A percentile compares a stretch with the other conserved stretches of the same genome.
Conservation (phyloP, 768 basidiomycete genomes). For the Mycena haematopus region DNA sequence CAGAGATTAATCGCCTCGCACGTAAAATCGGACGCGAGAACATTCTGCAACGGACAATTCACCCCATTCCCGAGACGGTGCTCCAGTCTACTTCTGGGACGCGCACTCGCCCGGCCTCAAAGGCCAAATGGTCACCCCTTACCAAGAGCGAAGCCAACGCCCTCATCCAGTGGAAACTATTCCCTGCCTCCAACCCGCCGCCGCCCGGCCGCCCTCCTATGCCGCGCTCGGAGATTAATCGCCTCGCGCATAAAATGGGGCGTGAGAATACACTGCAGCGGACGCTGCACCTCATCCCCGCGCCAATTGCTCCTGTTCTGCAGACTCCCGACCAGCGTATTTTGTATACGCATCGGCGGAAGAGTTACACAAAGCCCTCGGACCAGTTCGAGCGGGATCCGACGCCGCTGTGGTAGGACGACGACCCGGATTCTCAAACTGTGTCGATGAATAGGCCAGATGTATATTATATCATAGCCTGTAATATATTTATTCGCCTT, state of each 20-base stretch:
- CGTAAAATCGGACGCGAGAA: not conserved
- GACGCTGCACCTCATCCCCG: not conserved
- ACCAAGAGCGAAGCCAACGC: not conserved
- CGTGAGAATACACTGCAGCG: constrained; percentile 1
- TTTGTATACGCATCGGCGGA: not conserved
- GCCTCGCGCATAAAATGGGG: not conserved
- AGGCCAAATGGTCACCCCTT: not conserved
- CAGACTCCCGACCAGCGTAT: not conserved
- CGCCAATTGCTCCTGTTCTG: not conserved
- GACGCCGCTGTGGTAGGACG: constrained; percentile 2
- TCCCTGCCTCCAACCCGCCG: not conserved
- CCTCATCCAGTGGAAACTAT: not conserved
- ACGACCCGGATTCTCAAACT: too few species aligned
- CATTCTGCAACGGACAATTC: too few species aligned
- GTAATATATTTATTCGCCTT: too few species aligned
- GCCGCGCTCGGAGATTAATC: constrained; percentile 1
- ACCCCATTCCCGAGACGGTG: not conserved
- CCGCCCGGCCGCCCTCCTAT: not conserved
- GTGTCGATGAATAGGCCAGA: too few species aligned
- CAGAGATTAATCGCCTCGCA: not conserved
- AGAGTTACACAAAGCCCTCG: not conserved
- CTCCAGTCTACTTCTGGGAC: too few species aligned
- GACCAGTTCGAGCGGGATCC: not conserved
- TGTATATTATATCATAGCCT: too few species aligned
- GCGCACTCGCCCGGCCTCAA: too few species aligned